Evolutionary conservation across 768 basidiomycete species (phyloP).

Genomic region (Kwoniella pini): DNA sequence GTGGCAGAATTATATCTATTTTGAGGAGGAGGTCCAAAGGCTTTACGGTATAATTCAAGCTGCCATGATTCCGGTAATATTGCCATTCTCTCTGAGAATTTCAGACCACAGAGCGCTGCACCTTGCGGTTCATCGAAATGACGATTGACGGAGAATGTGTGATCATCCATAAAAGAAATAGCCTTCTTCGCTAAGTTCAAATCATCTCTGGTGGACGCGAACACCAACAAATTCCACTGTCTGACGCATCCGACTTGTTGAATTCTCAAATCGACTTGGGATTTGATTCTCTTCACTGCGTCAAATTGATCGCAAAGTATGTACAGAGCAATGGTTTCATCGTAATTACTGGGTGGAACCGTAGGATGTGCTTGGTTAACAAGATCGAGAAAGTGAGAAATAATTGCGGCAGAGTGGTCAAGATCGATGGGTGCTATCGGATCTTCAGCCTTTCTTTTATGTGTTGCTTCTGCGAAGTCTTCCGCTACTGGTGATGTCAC

Average conservation of each 20-base stretch:
- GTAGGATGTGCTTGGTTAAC: neutral
- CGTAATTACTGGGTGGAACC: neutral
- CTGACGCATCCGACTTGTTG: neutral
- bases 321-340: neutral
- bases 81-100: neutral
- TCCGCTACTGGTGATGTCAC: neutral
- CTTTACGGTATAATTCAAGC: neutral
- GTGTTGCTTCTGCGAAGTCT: neutral
- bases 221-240: neutral
- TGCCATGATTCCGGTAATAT: neutral
- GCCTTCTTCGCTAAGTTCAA: neutral
- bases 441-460: neutral
- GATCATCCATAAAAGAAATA: neutral
- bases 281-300: neutral
- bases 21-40: neutral
- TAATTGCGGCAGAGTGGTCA: neutral
- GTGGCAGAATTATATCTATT: no score
- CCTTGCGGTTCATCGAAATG: neutral
- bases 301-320: neutral
- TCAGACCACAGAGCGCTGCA: no score
- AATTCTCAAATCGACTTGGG: neutral
- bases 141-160: neutral
- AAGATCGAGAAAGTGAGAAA: conserved; percentile 2
- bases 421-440: neutral
- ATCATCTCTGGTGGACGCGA: neutral